Conservation (phyloP, 1,284 basidiomycete genomes). For the Austroboletus olivaceoglutinosus region DNA sequence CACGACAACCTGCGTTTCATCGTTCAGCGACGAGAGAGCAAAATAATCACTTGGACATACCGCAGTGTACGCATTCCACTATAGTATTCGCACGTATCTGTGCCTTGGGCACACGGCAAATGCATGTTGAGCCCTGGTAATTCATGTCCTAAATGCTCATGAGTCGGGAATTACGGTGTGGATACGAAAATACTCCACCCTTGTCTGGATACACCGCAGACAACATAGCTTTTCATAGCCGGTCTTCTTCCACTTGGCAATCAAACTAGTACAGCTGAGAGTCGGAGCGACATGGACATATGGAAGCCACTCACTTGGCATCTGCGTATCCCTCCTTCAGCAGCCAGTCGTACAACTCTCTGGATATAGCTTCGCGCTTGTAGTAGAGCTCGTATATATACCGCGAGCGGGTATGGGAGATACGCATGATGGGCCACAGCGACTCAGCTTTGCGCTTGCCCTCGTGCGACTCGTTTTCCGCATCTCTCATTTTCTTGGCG, state of each 20-base stretch:
- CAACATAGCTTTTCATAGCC: constrained; percentile 99
- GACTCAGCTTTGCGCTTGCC: constrained; percentile 97
- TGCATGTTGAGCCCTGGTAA: constrained; percentile 98
- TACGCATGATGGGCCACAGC: constrained; percentile 99
- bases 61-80: constrained; percentile 97
- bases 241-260: constrained; percentile 99
- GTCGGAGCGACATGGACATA: constrained; percentile 2
- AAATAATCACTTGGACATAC: constrained; percentile 48
- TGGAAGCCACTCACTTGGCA: constrained; percentile 71
- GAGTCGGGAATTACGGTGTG: constrained; percentile 13
- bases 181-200: constrained; percentile 46
- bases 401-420: constrained; percentile 90
- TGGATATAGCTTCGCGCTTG: constrained; percentile 94
- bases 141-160: constrained; percentile 83
- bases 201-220: constrained; percentile 93
- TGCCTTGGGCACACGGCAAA: constrained; percentile 96
- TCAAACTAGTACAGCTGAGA: constrained; percentile 59
- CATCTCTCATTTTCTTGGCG: constrained; percentile 95
- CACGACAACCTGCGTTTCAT: constrained; percentile 61
- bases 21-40: constrained; percentile 8
- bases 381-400: constrained; percentile 99
- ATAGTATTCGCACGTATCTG: constrained; percentile 87
- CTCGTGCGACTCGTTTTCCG: constrained; percentile 96
- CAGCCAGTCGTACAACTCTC: constrained; percentile 97
- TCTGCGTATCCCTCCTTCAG: constrained; percentile 98